Conservation (phyloP, 116 monocot species). For the Posidonia oceanica region DNA sequence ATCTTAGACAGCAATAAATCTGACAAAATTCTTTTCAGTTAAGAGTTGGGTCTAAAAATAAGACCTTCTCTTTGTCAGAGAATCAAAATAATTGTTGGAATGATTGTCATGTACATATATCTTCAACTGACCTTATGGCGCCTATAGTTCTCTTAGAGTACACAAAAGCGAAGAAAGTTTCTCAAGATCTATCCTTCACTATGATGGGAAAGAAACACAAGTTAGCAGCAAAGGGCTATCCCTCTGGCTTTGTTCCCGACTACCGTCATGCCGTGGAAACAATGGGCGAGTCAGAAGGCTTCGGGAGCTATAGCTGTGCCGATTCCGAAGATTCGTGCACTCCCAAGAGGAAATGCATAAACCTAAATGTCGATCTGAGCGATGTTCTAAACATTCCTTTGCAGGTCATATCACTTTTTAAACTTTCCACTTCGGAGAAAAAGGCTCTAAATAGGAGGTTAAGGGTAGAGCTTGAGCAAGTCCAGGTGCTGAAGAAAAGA, state of each 20-base stretch:
- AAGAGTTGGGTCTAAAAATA: too few species aligned
- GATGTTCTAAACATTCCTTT: conserved; percentile 41
- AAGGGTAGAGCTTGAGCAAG: conserved; percentile 43
- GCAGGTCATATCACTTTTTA: conserved; percentile 36
- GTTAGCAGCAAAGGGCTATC: conserved; percentile 29
- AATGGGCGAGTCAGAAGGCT: conserved; percentile 71
- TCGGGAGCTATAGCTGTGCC: conserved; percentile 41
- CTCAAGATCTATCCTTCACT: conserved; percentile 14
- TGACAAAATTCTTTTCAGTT: too few species aligned
- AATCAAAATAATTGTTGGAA: background rate
- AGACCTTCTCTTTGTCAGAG: background rate
- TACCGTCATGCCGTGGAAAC: conserved; percentile 62
- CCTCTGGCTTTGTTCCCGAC: conserved; percentile 61
- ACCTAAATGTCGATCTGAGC: conserved; percentile 31
- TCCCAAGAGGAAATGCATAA: conserved; percentile 73
- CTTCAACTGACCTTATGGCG: conserved; percentile 21
- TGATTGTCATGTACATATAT: conserved; percentile 7
- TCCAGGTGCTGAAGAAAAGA: conserved; percentile 48
- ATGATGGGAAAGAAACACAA: conserved; percentile 76
- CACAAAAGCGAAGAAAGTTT: conserved; percentile 13
- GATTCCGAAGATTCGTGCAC: conserved; percentile 71
- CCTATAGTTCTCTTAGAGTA: conserved; percentile 32
- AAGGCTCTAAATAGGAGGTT: conserved; percentile 36
- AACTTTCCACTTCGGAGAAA: conserved; percentile 33
- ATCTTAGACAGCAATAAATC: too few species aligned